These are phyloP conservation scores for Macrolepiota albuminosa DNA, from an alignment of 768 basidiomycete genomes.

Conservation along the genomic window DNA sequence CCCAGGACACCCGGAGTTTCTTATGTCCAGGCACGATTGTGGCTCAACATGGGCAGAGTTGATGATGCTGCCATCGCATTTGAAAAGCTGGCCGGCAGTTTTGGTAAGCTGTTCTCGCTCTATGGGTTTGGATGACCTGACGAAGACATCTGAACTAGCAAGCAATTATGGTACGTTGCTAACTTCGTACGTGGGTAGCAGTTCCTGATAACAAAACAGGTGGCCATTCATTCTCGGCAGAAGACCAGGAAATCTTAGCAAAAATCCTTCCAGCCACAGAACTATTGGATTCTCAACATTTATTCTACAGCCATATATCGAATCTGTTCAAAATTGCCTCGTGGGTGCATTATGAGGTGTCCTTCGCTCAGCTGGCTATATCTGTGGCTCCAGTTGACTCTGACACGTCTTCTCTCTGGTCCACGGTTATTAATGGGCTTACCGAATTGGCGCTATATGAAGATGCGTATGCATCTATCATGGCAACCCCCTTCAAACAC, in stretches of 20 bases:
- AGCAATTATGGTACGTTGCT: slow-evolving; percentile 9
- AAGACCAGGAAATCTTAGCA: slow-evolving; percentile 61
- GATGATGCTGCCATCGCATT: slow-evolving; percentile 72
- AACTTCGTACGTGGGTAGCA: background rate
- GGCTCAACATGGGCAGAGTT: slow-evolving; percentile 57
- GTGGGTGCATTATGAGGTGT: slow-evolving; percentile 56
- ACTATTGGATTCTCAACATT: slow-evolving; percentile 55
- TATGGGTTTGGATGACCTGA: background rate
- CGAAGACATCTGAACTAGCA: background rate
- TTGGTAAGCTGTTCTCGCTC: slow-evolving; percentile 46
- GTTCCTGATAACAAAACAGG: slow-evolving; percentile 27
- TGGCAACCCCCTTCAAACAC: slow-evolving; percentile 68
- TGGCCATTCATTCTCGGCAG: slow-evolving; percentile 43
- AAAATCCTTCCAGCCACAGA: slow-evolving; percentile 56
- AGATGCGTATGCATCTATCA: slow-evolving; percentile 80
- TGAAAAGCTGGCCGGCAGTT: slow-evolving; percentile 69
- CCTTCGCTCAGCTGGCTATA: slow-evolving; percentile 77
- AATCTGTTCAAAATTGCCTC: slow-evolving; percentile 63
- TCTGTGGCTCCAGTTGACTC: slow-evolving; percentile 52
- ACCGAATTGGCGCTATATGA: slow-evolving; percentile 74
- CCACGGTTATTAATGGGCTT: slow-evolving; percentile 68
- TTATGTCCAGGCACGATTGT: slow-evolving; percentile 68
- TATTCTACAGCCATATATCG: slow-evolving; percentile 75
- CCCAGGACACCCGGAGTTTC: slow-evolving; percentile 72
- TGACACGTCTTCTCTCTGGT: slow-evolving; percentile 73